Evolutionary conservation across 2,329 filamentous ascomycete genomes (phyloP).

Genomic region (Talaromyces sp.): DNA sequence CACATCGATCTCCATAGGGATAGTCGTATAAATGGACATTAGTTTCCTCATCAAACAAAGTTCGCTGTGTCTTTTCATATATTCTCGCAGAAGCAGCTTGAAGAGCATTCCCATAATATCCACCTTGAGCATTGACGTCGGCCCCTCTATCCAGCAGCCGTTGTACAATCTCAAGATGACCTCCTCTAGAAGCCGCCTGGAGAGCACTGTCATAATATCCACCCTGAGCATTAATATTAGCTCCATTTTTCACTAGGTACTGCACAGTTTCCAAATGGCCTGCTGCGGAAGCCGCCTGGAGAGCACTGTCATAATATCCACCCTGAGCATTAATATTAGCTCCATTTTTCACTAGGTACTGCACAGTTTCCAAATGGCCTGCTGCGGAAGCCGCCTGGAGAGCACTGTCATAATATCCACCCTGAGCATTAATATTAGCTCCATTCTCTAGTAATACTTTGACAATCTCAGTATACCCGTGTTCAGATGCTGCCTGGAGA

Average conservation of each 20-base stretch:
- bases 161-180: background rate
- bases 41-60: no score
- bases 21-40: no score
- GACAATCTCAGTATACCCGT: no score
- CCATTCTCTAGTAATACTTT: background rate
- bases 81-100: background rate
- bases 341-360: background rate
- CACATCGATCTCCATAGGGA: constrained; percentile 2
- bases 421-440: background rate
- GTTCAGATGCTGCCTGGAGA: no score
- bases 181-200: constrained; percentile 20
- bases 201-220: constrained; percentile 24
- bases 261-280: background rate
- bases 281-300: background rate
- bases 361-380: background rate
- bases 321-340: background rate
- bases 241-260: constrained; percentile 20
- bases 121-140: background rate
- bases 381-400: background rate
- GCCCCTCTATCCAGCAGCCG: background rate
- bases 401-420: background rate
- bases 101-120: background rate
- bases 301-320: background rate
- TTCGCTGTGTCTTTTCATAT: background rate
- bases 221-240: constrained; percentile 22